Evolutionary conservation across 768 basidiomycete species (phyloP).

Genomic region (Pulveroboletus sp.): DNA sequence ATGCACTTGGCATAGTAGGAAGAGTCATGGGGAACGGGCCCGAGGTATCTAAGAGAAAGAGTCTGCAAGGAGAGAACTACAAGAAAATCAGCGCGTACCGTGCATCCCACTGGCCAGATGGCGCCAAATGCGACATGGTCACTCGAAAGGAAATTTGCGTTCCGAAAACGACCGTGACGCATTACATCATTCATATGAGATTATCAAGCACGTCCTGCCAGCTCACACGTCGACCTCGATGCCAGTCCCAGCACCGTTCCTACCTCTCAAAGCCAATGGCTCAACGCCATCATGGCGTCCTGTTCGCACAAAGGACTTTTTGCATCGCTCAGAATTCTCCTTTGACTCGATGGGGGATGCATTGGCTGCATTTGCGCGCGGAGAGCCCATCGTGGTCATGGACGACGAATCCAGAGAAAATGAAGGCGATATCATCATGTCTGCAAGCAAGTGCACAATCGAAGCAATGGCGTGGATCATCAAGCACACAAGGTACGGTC

Average conservation of each 20-base stretch:
- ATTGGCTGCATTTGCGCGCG: conserved; percentile 66
- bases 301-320: conserved; percentile 16
- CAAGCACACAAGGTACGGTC: conserved; percentile 79
- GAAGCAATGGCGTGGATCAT: conserved; percentile 99
- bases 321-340: conserved; percentile 40
- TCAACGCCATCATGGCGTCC: conserved; percentile 19
- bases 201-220: neutral
- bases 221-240: neutral
- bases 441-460: conserved; percentile 79
- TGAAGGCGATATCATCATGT: conserved; percentile 94
- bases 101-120: too few relatives aligned
- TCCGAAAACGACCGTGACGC: conserved; percentile 7
- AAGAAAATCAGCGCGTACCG: neutral
- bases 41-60: conserved; percentile 45
- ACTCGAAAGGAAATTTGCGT: neutral
- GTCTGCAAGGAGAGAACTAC: neutral
- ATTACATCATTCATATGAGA: neutral
- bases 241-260: conserved; percentile 3
- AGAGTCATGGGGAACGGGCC: conserved; percentile 73
- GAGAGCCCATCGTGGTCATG: conserved; percentile 96
- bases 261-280: conserved; percentile 11
- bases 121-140: too few relatives aligned
- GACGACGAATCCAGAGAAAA: conserved; percentile 96
- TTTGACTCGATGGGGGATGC: conserved; percentile 86
- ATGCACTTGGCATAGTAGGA: conserved; percentile 83